Evolutionary conservation across 345 rosid species (phyloP).

Genomic region (Alliaria petiolata): DNA sequence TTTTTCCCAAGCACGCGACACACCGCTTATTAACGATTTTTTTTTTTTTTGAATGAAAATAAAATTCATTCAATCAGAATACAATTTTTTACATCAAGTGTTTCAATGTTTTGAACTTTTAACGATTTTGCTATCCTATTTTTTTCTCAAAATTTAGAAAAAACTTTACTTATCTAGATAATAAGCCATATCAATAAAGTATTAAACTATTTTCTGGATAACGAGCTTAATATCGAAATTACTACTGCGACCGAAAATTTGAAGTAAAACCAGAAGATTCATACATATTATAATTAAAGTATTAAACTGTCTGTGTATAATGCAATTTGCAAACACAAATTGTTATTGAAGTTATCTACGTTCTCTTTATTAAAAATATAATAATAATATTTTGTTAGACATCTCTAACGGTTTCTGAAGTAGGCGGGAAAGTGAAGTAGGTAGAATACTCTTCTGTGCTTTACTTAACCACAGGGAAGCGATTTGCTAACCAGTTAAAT

Average conservation of each 20-base stretch:
- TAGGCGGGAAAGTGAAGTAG: slow-evolving; percentile 35
- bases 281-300: too few relatives aligned
- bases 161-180: too few relatives aligned
- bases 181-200: too few relatives aligned
- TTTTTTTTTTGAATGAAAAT: too few relatives aligned
- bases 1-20: too few relatives aligned
- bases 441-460: slow-evolving; percentile 18
- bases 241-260: not conserved
- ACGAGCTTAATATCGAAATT: not conserved
- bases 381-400: slow-evolving; percentile 13
- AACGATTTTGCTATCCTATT: too few relatives aligned
- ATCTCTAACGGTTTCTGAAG: slow-evolving; percentile 34
- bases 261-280: too few relatives aligned
- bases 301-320: not conserved
- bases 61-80: too few relatives aligned
- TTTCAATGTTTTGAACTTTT: too few relatives aligned
- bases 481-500: slow-evolving; percentile 5
- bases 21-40: too few relatives aligned
- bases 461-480: slow-evolving; percentile 5
- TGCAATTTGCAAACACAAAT: not conserved
- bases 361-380: not conserved
- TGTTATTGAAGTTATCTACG: slow-evolving; percentile 28
- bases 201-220: not conserved
- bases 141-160: too few relatives aligned
- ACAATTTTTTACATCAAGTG: too few relatives aligned